These are phyloP conservation scores for Rossbeevera mucosa DNA, from an alignment of 768 basidiomycete genomes.

Conservation along the genomic window DNA sequence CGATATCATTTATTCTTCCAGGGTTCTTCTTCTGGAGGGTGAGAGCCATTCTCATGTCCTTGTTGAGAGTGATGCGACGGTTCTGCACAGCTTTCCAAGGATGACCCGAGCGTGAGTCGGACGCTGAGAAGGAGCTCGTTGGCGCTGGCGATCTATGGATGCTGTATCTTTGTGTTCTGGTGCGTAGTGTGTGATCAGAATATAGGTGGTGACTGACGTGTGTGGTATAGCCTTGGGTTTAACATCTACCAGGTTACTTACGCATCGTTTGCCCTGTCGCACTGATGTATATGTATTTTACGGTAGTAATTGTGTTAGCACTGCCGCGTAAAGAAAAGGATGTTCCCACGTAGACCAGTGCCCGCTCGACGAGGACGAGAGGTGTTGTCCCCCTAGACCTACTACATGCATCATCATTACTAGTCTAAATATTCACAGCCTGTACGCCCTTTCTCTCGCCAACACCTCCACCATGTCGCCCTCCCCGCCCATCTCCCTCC, in stretches of 20 bases:
- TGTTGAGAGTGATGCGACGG: conserved; percentile 3
- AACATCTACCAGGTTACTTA: conserved; percentile 67
- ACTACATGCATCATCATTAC: conserved; percentile 20
- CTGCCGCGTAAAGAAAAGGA: conserved; percentile 6
- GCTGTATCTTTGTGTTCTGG: conserved; percentile 84
- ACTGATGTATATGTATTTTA: not conserved
- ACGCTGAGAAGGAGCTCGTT: conserved; percentile 58
- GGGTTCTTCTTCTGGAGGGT: conserved; percentile 94
- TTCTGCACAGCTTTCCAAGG: conserved; percentile 55
- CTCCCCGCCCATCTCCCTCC: conserved; percentile 8
- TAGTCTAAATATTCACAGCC: conserved; percentile 16
- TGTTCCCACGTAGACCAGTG: conserved; percentile 25
- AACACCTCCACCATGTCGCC: conserved; percentile 9
- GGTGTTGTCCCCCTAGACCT: conserved; percentile 29
- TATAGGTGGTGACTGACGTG: conserved; percentile 4
- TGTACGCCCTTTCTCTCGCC: conserved; percentile 1
- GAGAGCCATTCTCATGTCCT: conserved; percentile 21
- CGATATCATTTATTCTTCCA: conserved; percentile 93
- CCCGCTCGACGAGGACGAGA: not conserved
- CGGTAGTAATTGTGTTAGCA: conserved; percentile 11
- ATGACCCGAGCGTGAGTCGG: conserved; percentile 51
- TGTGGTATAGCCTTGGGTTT: conserved; percentile 56
- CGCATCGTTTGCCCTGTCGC: conserved; percentile 18
- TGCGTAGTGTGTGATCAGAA: conserved; percentile 37
- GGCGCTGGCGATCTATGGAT: conserved; percentile 70